These are phyloP conservation scores for Myxozyma melibiosi DNA, from an alignment of 805 yeast genomes.

Conservation along the genomic window DNA sequence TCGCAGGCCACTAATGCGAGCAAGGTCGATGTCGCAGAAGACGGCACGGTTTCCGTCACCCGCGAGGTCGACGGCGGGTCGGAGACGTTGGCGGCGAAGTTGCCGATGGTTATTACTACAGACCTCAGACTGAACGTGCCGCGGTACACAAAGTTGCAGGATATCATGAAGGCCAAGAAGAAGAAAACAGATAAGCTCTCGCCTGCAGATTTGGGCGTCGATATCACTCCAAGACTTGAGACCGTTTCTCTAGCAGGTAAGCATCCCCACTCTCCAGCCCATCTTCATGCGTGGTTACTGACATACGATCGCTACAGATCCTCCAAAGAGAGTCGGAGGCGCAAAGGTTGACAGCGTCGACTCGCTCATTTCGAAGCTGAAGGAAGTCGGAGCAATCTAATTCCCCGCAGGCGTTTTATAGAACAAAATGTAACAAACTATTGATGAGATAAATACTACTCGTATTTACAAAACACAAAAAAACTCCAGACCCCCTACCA, in stretches of 20 bases:
- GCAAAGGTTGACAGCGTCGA: conserved; percentile 78
- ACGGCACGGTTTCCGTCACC: conserved; percentile 60
- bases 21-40: conserved; percentile 66
- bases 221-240: conserved; percentile 63
- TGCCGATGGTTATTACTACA: conserved; percentile 87
- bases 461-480: background rate
- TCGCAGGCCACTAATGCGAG: conserved; percentile 96
- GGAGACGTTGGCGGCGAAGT: conserved; percentile 71
- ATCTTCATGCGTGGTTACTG: background rate
- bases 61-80: conserved; percentile 97
- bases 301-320: conserved; percentile 51
- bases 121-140: conserved; percentile 95
- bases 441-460: background rate
- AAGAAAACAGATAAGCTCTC: conserved; percentile 76
- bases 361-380: conserved; percentile 75
- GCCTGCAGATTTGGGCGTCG: conserved; percentile 70
- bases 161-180: conserved; percentile 98
- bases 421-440: background rate
- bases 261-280: background rate
- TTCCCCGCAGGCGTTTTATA: background rate
- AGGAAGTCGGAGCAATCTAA: conserved; percentile 70
- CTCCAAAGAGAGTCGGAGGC: conserved; percentile 81
- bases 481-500: background rate
- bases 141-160: conserved; percentile 92
- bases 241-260: conserved; percentile 59